Evolutionary conservation across 768 basidiomycete genomes (phyloP).

Genomic region (Collybia mongolica): DNA sequence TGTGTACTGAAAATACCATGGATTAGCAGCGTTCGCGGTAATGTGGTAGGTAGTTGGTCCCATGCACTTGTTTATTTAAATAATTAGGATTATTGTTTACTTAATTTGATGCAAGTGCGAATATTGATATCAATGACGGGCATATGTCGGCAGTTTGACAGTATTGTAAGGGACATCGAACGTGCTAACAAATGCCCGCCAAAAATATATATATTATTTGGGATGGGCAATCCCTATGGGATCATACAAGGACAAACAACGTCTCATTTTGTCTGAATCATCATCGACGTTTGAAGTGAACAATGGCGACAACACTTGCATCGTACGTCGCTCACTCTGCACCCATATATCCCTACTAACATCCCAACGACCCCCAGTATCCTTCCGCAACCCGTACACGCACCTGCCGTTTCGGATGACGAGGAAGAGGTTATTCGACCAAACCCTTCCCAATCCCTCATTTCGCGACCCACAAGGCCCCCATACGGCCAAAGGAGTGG

Average conservation of each 20-base stretch:
- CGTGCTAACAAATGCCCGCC: too few species aligned
- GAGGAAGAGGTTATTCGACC: slow-evolving; percentile 49
- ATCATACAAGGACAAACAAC: slow-evolving; percentile 19
- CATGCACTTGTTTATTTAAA: background rate
- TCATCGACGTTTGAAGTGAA: slow-evolving; percentile 6
- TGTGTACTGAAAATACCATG: too few species aligned
- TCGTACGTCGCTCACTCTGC: slow-evolving; percentile 48
- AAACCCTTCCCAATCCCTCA: slow-evolving; percentile 36
- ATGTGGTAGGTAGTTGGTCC: background rate
- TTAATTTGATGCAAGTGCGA: background rate
- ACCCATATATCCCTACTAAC: slow-evolving; percentile 7
- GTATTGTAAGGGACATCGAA: too few species aligned
- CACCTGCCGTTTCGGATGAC: slow-evolving; percentile 54
- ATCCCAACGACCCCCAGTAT: slow-evolving; percentile 37
- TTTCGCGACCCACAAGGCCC: slow-evolving; percentile 59
- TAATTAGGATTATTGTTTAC: too few species aligned
- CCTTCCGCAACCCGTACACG: slow-evolving; percentile 65
- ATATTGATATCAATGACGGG: too few species aligned
- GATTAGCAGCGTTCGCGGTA: background rate
- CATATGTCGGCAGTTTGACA: too few species aligned
- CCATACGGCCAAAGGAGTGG: slow-evolving; percentile 82
- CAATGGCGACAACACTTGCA: slow-evolving; percentile 63
- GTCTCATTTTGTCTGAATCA: slow-evolving; percentile 1
- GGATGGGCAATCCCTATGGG: too few species aligned
- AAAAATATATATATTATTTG: too few species aligned